These are phyloP conservation scores for Jamesozyma hellenica DNA, from an alignment of 805 yeast genomes.

Conservation along the genomic window DNA sequence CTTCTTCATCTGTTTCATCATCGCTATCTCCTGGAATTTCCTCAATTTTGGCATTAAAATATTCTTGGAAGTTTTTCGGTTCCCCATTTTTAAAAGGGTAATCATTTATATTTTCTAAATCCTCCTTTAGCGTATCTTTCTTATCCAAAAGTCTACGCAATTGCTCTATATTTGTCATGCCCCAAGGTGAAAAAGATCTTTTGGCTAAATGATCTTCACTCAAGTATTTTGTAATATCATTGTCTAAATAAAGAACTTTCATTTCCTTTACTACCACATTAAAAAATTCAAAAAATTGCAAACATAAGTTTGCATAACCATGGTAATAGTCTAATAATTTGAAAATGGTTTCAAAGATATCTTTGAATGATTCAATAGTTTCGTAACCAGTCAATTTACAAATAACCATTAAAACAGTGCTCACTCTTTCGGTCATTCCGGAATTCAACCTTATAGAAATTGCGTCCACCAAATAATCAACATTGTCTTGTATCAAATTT, in stretches of 20 bases:
- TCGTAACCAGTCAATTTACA: constrained; percentile 60
- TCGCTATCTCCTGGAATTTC: constrained; percentile 27
- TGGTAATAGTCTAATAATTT: constrained; percentile 74
- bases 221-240: constrained; percentile 11
- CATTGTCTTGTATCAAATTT: constrained; percentile 50
- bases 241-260: constrained; percentile 29
- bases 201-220: constrained; percentile 16
- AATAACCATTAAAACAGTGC: constrained; percentile 60
- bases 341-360: constrained; percentile 65
- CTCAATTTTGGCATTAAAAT: constrained; percentile 24
- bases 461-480: constrained; percentile 73
- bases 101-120: background rate
- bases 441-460: constrained; percentile 62
- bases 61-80: constrained; percentile 29
- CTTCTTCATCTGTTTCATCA: constrained; percentile 11
- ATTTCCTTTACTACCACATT: constrained; percentile 47
- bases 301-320: constrained; percentile 63
- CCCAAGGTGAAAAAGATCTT: constrained; percentile 46
- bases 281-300: constrained; percentile 66
- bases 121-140: constrained; percentile 18
- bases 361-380: constrained; percentile 56
- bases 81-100: constrained; percentile 24
- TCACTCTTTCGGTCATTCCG: constrained; percentile 63
- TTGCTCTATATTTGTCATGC: constrained; percentile 37
- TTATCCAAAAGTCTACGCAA: constrained; percentile 37